Evolutionary conservation across 176 grass and related monocot genomes (phyloP).

Genomic region (Triticum monococcum): DNA sequence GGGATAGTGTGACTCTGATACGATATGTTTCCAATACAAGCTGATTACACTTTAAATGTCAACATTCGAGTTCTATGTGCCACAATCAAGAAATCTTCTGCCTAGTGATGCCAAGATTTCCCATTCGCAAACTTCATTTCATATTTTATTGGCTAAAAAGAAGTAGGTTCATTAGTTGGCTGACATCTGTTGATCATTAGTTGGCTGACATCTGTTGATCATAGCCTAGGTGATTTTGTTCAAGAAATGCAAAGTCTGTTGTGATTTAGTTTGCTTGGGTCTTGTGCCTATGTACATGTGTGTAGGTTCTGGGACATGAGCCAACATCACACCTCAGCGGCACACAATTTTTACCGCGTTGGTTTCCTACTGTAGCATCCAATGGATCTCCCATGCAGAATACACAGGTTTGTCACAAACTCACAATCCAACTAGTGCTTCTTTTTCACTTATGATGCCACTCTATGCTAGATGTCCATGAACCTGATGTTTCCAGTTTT

Average conservation of each 20-base stretch:
- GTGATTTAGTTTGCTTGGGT: conserved; percentile 5
- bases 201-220: not conserved
- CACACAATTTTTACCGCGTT: conserved; percentile 33
- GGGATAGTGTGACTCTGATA: not conserved
- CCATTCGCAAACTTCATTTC: not conserved
- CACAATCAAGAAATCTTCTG: not conserved
- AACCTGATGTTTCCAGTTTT: conserved; percentile 26
- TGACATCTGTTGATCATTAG: not conserved
- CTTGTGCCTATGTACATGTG: not conserved
- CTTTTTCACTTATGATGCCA: conserved; percentile 22
- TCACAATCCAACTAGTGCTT: not conserved
- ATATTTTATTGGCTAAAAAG: not conserved
- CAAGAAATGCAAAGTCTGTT: conserved; percentile 2
- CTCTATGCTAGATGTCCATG: not conserved
- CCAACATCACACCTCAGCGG: conserved; percentile 21
- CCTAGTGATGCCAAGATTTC: not conserved
- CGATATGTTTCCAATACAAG: not conserved
- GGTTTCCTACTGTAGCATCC: conserved; percentile 44
- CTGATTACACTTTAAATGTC: not conserved
- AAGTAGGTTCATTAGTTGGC: not conserved
- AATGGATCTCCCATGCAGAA: conserved; percentile 43
- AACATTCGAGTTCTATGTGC: not conserved
- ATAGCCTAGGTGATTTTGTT: not conserved
- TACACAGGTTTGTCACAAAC: conserved; percentile 29
- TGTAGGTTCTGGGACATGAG: conserved; percentile 43